These are phyloP conservation scores for Pseudonitzschia multistriata DNA, from an alignment of 108 stramenopile genomes.

Conservation along the genomic window DNA sequence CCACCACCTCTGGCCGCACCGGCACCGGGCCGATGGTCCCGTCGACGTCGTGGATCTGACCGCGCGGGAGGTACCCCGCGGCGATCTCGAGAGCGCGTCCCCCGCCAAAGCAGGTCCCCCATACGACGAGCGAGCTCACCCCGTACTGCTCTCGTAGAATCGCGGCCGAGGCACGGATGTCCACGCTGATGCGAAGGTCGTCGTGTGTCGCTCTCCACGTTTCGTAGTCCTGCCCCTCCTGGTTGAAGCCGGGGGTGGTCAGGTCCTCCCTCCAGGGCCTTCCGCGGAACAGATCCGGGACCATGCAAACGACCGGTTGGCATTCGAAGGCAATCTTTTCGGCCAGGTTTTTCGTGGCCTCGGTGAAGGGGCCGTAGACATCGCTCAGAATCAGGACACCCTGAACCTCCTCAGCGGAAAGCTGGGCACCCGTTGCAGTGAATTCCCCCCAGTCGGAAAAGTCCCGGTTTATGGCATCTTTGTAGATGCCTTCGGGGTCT, in stretches of 20 bases:
- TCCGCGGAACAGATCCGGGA: conserved; percentile 78
- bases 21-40: conserved; percentile 57
- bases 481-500: conserved; percentile 57
- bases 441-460: conserved; percentile 82
- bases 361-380: conserved; percentile 73
- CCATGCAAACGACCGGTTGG: conserved; percentile 86
- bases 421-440: conserved; percentile 72
- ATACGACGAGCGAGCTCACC: conserved; percentile 71
- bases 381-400: conserved; percentile 80
- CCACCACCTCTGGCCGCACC: conserved; percentile 69
- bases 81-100: conserved; percentile 82
- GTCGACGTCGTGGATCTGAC: conserved; percentile 62
- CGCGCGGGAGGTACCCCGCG: conserved; percentile 60
- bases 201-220: conserved; percentile 72
- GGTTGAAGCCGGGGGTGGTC: conserved; percentile 43
- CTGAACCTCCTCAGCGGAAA: conserved; percentile 77
- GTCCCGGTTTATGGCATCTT: conserved; percentile 63
- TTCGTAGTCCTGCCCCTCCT: conserved; percentile 65
- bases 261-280: conserved; percentile 66
- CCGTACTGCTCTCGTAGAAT: conserved; percentile 72
- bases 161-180: conserved; percentile 82
- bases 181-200: conserved; percentile 72
- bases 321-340: conserved; percentile 92
- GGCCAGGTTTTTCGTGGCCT: conserved; percentile 68
- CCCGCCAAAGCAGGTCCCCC: conserved; percentile 86